Conservation (phyloP, 2,329 filamentous ascomycete species). For the Coleophoma crateriformis region DNA sequence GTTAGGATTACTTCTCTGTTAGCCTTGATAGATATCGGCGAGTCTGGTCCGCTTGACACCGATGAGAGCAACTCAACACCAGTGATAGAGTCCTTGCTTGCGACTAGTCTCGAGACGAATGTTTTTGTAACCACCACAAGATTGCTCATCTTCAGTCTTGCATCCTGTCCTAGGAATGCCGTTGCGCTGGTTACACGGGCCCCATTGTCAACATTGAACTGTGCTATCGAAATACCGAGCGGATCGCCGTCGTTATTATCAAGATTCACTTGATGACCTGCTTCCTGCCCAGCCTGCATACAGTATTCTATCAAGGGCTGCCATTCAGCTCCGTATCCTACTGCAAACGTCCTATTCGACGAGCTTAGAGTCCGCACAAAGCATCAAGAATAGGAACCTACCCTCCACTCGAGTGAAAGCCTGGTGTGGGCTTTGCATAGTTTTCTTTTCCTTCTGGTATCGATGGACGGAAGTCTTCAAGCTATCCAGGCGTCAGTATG, state of each 20-base stretch:
- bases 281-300: neutral
- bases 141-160: neutral
- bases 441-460: neutral
- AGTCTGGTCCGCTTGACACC: neutral
- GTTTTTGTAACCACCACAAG: neutral
- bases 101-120: neutral
- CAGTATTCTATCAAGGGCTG: neutral
- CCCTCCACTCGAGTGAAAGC: neutral
- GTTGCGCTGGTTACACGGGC: neutral
- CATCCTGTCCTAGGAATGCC: neutral
- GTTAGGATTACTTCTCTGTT: neutral
- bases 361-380: no score
- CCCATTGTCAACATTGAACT: neutral
- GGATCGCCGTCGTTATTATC: neutral
- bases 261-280: neutral
- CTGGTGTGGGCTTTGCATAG: no score
- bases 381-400: neutral
- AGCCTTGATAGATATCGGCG: neutral
- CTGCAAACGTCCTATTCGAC: neutral
- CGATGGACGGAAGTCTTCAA: neutral
- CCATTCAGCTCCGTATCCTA: neutral
- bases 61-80: neutral
- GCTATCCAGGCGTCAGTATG: neutral
- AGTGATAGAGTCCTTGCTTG: neutral
- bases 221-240: neutral